Evolutionary conservation across 768 basidiomycete genomes (phyloP).

Genomic region (Lactarius deliciosus): DNA sequence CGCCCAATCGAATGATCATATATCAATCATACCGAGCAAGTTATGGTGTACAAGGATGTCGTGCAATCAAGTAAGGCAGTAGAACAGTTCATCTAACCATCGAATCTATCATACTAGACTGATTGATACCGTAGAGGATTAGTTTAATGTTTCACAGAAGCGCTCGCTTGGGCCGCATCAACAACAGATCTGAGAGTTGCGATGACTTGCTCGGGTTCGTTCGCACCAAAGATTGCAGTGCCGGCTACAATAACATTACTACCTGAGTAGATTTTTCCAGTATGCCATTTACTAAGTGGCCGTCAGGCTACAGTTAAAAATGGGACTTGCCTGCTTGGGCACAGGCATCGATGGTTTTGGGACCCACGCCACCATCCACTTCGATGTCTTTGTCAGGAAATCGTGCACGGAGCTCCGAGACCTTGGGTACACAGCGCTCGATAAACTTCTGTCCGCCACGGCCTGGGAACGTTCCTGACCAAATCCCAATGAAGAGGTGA

Average conservation of each 20-base stretch:
- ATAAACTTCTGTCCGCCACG: constrained; percentile 97
- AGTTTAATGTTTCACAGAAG: constrained; percentile 31
- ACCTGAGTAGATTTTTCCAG: constrained; percentile 46
- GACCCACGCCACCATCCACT: constrained; percentile 97
- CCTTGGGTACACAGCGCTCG: constrained; percentile 89
- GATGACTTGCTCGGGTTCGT: constrained; percentile 80
- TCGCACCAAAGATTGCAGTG: constrained; percentile 87
- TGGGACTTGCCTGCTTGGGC: constrained; percentile 75
- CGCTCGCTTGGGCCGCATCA: constrained; percentile 60
- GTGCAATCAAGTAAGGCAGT: background rate
- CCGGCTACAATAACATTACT: constrained; percentile 99
- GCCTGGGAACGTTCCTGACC: constrained; percentile 43
- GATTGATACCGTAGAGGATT: background rate
- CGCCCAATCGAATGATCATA: too few species aligned
- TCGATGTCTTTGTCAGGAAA: constrained; percentile 97
- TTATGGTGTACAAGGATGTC: too few species aligned
- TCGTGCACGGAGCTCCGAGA: constrained; percentile 81
- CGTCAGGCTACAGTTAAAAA: background rate
- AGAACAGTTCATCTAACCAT: background rate
- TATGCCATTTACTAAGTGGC: background rate
- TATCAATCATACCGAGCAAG: too few species aligned
- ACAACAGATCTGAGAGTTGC: constrained; percentile 66
- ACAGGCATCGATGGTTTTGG: constrained; percentile 82
- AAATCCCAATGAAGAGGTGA: background rate
- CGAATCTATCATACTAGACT: background rate